Evolutionary conservation across 1,284 basidiomycete species (phyloP).

Genomic region (Ustilago crameri): DNA sequence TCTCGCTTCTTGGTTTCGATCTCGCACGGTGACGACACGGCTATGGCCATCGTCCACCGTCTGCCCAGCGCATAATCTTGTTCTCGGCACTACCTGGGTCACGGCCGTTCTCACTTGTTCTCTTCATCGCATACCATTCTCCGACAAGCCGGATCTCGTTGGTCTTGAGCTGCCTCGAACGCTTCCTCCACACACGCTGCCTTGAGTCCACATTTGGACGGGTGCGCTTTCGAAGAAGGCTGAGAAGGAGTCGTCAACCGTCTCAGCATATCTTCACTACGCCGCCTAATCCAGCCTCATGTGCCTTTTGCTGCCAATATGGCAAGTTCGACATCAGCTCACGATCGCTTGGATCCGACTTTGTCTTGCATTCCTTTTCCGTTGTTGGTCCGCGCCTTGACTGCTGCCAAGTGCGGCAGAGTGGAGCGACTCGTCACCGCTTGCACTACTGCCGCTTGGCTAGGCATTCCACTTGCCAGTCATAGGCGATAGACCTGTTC

Average conservation of each 20-base stretch:
- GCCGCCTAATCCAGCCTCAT: constrained; percentile 35
- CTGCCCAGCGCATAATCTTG: constrained; percentile 41
- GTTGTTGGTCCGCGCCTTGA: neutral
- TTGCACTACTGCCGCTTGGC: constrained; percentile 8
- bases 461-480: neutral
- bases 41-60: constrained; percentile 61
- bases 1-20: constrained; percentile 89
- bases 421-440: constrained; percentile 48
- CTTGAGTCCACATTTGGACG: constrained; percentile 42
- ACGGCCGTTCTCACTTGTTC: neutral
- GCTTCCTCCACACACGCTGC: neutral
- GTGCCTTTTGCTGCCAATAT: constrained; percentile 6
- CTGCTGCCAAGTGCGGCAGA: constrained; percentile 3
- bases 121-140: constrained; percentile 15
- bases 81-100: neutral
- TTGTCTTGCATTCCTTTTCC: constrained; percentile 6
- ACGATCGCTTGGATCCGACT: neutral
- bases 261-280: constrained; percentile 14
- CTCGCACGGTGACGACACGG: constrained; percentile 75
- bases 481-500: constrained; percentile 4
- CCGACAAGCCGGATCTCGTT: neutral
- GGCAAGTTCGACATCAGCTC: constrained; percentile 8
- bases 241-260: constrained; percentile 53
- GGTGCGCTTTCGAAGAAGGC: constrained; percentile 18
- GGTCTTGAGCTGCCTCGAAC: constrained; percentile 4